Evolutionary conservation across 257 asterid species (phyloP).

Genomic region (Ballota nigra): DNA sequence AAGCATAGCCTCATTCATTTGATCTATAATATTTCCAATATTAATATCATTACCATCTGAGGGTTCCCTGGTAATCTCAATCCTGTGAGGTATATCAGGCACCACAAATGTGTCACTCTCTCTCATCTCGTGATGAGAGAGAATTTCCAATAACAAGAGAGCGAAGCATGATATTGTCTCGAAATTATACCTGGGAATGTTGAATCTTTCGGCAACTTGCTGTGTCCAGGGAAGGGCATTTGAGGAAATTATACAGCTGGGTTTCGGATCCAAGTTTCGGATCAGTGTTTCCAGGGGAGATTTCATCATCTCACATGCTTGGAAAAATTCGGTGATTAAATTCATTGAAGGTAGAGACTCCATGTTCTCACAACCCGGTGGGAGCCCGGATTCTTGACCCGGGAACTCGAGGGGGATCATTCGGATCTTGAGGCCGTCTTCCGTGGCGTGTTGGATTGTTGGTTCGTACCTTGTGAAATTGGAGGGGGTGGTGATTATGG

Average conservation of each 20-base stretch:
- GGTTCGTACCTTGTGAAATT: constrained; percentile 37
- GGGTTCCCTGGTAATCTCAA: constrained; percentile 30
- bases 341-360: constrained; percentile 40
- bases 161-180: constrained; percentile 64
- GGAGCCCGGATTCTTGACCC: constrained; percentile 45
- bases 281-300: constrained; percentile 37
- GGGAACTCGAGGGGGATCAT: constrained; percentile 48
- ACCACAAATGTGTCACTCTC: constrained; percentile 31
- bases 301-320: constrained; percentile 33
- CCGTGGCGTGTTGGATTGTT: constrained; percentile 4
- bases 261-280: constrained; percentile 33
- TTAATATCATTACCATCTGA: background rate
- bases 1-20: constrained; percentile 18
- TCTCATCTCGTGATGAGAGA: constrained; percentile 13
- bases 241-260: constrained; percentile 52
- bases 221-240: constrained; percentile 51
- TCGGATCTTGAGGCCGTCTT: constrained; percentile 24
- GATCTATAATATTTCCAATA: background rate
- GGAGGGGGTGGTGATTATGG: constrained; percentile 46
- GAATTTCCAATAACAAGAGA: constrained; percentile 25
- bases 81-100: constrained; percentile 44
- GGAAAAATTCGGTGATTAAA: constrained; percentile 27
- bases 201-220: constrained; percentile 28
- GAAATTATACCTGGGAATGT: constrained; percentile 47
- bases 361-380: constrained; percentile 59